These are phyloP conservation scores for Fusarium subglutinans DNA, from an alignment of 2,329 filamentous ascomycete species.

Conservation along the genomic window DNA sequence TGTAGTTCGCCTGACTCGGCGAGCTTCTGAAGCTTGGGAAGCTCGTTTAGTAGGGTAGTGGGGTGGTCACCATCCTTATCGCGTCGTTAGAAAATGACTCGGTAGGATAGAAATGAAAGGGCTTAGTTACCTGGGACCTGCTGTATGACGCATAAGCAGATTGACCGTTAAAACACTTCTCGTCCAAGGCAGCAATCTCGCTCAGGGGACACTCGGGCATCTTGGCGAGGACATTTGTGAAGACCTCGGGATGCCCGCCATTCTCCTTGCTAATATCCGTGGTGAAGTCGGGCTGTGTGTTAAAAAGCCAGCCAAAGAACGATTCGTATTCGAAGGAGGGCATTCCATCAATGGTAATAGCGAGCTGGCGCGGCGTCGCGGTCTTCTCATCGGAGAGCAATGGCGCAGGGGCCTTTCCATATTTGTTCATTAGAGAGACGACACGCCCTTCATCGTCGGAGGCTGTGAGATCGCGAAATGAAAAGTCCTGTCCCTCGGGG, in stretches of 20 bases:
- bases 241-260: constrained; percentile 55
- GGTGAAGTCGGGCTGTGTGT: constrained; percentile 57
- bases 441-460: constrained; percentile 56
- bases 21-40: constrained; percentile 57
- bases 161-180: constrained; percentile 56
- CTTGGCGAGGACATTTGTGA: constrained; percentile 49
- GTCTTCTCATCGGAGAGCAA: constrained; percentile 58
- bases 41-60: constrained; percentile 53
- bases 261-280: constrained; percentile 57
- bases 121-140: constrained; percentile 51
- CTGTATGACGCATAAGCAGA: constrained; percentile 57
- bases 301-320: constrained; percentile 51
- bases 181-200: constrained; percentile 54
- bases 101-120: not conserved
- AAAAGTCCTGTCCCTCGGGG: constrained; percentile 57
- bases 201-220: constrained; percentile 51
- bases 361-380: constrained; percentile 60
- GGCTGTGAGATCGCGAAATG: constrained; percentile 57
- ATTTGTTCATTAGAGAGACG: constrained; percentile 67
- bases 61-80: constrained; percentile 54
- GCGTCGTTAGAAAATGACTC: constrained; percentile 34
- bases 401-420: constrained; percentile 61
- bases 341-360: constrained; percentile 68
- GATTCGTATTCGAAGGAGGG: constrained; percentile 55
- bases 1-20: constrained; percentile 63